Evolutionary conservation across 306 rosid species (phyloP).

Genomic region (Dryas drummondii): DNA sequence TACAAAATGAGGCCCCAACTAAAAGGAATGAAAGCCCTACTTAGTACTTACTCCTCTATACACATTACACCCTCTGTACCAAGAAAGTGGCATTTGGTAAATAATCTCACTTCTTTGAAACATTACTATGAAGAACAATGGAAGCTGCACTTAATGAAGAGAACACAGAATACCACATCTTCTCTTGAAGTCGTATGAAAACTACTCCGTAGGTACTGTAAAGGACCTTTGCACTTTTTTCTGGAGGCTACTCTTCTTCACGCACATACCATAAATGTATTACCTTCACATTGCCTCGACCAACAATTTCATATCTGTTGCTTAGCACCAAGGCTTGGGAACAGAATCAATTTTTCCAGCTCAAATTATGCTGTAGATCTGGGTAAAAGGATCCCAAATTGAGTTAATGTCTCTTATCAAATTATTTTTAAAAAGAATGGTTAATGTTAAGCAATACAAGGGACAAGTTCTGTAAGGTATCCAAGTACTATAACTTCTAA

Average conservation of each 20-base stretch:
- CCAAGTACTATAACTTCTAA: neutral
- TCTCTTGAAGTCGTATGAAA: neutral
- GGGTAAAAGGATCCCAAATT: neutral
- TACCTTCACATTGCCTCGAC: conserved; percentile 14
- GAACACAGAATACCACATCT: neutral
- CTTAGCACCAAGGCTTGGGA: conserved; percentile 2
- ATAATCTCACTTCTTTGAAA: conserved; percentile 12
- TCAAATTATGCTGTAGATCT: conserved; percentile 32
- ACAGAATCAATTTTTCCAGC: conserved; percentile 24
- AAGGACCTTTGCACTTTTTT: neutral
- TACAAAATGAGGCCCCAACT: conserved; percentile 14
- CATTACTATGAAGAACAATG: conserved; percentile 19
- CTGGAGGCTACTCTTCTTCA: conserved; percentile 7
- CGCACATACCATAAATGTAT: conserved; percentile 19
- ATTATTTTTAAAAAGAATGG: neutral
- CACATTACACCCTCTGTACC: conserved; percentile 38
- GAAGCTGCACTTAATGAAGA: conserved; percentile 23
- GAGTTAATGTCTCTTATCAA: neutral
- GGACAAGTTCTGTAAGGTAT: neutral
- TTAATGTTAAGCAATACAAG: too few species aligned
- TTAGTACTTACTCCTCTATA: conserved; percentile 33
- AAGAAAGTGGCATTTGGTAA: conserved; percentile 27
- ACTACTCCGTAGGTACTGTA: conserved; percentile 1
- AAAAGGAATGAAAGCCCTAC: conserved; percentile 21
- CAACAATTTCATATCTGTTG: conserved; percentile 2